phyloP scores from a whole-genome alignment of 2,329 filamentous ascomycete species.

The Talaromyces sp. region DNA sequence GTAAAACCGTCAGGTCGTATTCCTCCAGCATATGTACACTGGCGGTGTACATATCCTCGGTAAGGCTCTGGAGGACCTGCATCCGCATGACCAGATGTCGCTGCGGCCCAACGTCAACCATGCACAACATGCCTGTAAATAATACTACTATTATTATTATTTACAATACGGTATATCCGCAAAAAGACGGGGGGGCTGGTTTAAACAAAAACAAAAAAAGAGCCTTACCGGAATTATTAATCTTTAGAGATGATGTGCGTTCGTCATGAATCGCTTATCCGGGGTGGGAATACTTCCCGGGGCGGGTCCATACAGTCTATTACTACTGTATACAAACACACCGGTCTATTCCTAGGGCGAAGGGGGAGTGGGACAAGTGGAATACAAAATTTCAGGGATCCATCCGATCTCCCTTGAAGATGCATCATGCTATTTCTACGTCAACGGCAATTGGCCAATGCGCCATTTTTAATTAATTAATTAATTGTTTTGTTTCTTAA shows the following conservation, averaged over 20 bases:
- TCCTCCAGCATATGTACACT: neutral
- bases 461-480: neutral
- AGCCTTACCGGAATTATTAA: neutral
- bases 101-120: constrained; percentile 11
- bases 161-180: neutral
- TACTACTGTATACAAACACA: neutral
- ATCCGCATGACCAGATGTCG: constrained; percentile 13
- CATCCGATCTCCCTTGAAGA: neutral
- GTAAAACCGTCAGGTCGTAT: neutral
- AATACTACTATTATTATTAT: neutral
- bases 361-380: neutral
- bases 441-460: neutral
- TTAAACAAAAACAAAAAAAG: neutral
- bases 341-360: neutral
- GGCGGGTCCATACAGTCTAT: neutral
- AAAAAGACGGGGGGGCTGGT: neutral
- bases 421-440: neutral
- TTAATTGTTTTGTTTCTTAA: neutral
- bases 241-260: neutral
- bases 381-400: neutral
- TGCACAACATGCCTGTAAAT: constrained; percentile 1
- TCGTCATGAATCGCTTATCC: neutral
- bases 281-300: neutral
- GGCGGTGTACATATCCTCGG: neutral
- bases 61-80: neutral